Percentiles rank a stretch among this genome's conserved stretches.
Conservation (phyloP, 2,329 filamentous ascomycete species). For the Epichloe bromicola region DNA sequence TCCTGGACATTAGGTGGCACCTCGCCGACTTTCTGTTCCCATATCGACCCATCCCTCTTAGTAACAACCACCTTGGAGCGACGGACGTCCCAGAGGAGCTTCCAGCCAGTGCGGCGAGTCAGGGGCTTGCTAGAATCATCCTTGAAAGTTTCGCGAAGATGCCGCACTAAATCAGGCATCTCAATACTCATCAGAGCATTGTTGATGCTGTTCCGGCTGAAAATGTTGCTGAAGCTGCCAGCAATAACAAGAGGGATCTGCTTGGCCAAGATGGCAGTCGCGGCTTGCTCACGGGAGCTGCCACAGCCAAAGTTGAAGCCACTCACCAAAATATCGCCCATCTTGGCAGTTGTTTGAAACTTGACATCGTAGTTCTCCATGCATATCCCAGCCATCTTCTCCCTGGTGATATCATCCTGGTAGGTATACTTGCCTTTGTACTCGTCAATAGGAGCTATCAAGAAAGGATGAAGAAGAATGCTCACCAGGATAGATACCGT, state of each 20-base stretch:
- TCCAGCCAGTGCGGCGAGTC: slow-evolving; percentile 5
- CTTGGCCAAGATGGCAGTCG: slow-evolving; percentile 73
- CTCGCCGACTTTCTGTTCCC: slow-evolving; percentile 15
- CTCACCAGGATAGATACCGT: slow-evolving; percentile 1
- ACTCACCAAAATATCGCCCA: slow-evolving; percentile 68
- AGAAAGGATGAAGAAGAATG: not conserved
- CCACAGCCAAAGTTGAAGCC: slow-evolving; percentile 88
- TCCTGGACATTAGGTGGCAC: slow-evolving; percentile 12
- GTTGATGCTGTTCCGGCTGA: slow-evolving; percentile 66
- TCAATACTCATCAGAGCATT: slow-evolving; percentile 65
- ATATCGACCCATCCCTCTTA: slow-evolving; percentile 10
- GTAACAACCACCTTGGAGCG: slow-evolving; percentile 9
- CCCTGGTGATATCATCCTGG: slow-evolving; percentile 64
- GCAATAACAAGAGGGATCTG: slow-evolving; percentile 68
- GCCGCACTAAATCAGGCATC: slow-evolving; percentile 51
- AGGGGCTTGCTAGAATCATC: slow-evolving; percentile 9
- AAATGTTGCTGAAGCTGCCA: slow-evolving; percentile 76
- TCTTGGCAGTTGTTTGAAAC: slow-evolving; percentile 50
- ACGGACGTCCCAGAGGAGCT: slow-evolving; percentile 10
- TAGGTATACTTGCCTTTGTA: slow-evolving; percentile 62
- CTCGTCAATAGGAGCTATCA: not conserved
- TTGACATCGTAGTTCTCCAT: slow-evolving; percentile 86
- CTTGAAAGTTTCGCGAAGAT: slow-evolving; percentile 49
- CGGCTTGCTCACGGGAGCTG: slow-evolving; percentile 57
- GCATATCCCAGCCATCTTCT: slow-evolving; percentile 77